Evolutionary conservation across 768 basidiomycete species (phyloP).

Genomic region (Gloeopeniophorella convolvens): DNA sequence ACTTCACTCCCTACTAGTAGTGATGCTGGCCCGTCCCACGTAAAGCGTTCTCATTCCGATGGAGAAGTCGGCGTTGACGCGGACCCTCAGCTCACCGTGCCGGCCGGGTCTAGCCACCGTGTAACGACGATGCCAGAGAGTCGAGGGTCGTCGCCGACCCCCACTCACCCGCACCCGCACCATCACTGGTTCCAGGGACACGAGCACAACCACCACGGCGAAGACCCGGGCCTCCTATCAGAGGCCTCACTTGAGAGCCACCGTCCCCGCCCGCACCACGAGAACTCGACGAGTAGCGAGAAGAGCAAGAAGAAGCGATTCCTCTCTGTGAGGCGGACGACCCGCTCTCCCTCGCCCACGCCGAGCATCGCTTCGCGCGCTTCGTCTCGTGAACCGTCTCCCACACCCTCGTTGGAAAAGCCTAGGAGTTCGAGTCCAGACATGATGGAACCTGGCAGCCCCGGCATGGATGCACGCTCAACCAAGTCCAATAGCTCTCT

Average conservation of each 20-base stretch:
- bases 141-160: constrained; percentile 8
- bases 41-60: constrained; percentile 29
- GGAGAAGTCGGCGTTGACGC: constrained; percentile 22
- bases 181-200: not conserved
- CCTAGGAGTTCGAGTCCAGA: constrained; percentile 4
- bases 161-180: not conserved
- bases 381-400: constrained; percentile 15
- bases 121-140: not conserved
- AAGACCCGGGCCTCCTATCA: not conserved
- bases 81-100: not conserved
- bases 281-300: constrained; percentile 11
- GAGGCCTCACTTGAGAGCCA: constrained; percentile 2
- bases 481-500: constrained; percentile 28
- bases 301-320: constrained; percentile 15
- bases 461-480: not conserved
- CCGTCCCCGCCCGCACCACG: constrained; percentile 8
- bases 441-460: not conserved
- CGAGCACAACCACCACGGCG: not conserved
- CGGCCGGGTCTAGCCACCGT: not conserved
- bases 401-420: constrained; percentile 10
- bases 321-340: constrained; percentile 10
- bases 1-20: constrained; percentile 10
- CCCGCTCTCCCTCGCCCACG: constrained; percentile 9
- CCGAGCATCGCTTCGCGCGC: constrained; percentile 2
- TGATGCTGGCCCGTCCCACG: constrained; percentile 20